phyloP scores from a whole-genome alignment of 805 yeast genomes.

The Diddensiella transvaalensis region DNA sequence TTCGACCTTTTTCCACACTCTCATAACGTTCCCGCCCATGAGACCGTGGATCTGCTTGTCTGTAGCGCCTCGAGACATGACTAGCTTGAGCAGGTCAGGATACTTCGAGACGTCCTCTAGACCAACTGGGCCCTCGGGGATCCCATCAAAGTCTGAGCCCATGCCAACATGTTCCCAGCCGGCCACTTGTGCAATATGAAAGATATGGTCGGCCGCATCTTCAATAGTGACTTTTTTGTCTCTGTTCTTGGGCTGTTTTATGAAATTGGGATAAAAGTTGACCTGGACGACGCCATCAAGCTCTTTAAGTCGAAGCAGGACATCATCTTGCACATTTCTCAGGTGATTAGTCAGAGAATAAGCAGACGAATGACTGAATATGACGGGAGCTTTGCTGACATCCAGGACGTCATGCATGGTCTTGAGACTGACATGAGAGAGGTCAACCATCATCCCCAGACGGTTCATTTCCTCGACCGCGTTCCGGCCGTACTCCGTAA shows the following conservation, averaged over 20 bases:
- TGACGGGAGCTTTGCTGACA: constrained; percentile 44
- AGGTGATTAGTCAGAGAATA: constrained; percentile 40
- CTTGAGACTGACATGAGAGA: constrained; percentile 46
- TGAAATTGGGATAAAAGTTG: constrained; percentile 44
- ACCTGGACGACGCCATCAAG: constrained; percentile 49
- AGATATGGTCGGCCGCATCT: constrained; percentile 46
- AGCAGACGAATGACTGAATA: constrained; percentile 49
- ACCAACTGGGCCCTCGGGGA: constrained; percentile 46
- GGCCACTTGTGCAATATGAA: constrained; percentile 40
- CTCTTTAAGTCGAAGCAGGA: constrained; percentile 37
- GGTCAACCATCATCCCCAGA: constrained; percentile 51
- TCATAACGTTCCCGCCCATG: constrained; percentile 18
- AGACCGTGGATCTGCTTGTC: constrained; percentile 34
- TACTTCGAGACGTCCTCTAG: constrained; percentile 55
- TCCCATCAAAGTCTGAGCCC: constrained; percentile 55
- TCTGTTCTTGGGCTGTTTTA: constrained; percentile 22
- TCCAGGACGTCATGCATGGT: constrained; percentile 46
- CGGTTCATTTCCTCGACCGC: constrained; percentile 50
- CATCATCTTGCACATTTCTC: constrained; percentile 49
- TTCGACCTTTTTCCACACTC: constrained; percentile 19
- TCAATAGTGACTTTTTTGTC: constrained; percentile 38
- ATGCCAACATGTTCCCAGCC: constrained; percentile 53
- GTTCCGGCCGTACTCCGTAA: constrained; percentile 40
- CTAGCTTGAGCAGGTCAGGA: constrained; percentile 43
- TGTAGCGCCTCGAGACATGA: constrained; percentile 37